These are phyloP conservation scores for Trichophyton schoenleinii DNA, from an alignment of 2,329 filamentous ascomycete genomes.

Conservation along the genomic window DNA sequence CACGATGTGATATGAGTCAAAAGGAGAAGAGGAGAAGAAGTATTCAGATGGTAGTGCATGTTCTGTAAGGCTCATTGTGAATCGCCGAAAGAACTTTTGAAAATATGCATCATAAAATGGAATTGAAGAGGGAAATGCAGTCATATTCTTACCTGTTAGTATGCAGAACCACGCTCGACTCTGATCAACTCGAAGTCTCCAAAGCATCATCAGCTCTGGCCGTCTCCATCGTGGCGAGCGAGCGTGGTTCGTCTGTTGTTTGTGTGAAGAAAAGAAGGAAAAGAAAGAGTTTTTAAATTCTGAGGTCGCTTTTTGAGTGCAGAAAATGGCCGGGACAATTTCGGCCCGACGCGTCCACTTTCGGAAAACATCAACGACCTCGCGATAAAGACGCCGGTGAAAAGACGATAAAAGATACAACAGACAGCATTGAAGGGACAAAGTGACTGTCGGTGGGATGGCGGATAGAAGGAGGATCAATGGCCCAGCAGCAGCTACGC, in stretches of 20 bases:
- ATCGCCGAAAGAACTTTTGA: slow-evolving; percentile 43
- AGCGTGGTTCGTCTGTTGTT: not conserved
- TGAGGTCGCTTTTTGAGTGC: slow-evolving; percentile 5
- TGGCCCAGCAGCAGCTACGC: slow-evolving; percentile 65
- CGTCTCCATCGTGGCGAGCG: not conserved
- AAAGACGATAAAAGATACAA: not conserved
- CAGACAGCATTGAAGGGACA: not conserved
- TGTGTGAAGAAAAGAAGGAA: not conserved
- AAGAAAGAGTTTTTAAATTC: not conserved
- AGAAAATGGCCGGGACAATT: slow-evolving; percentile 1
- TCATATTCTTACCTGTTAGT: not conserved
- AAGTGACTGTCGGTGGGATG: slow-evolving; percentile 37
- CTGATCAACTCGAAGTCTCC: not conserved
- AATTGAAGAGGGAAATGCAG: slow-evolving; percentile 9
- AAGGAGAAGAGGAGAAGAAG: not conserved
- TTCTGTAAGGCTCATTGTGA: slow-evolving; percentile 42
- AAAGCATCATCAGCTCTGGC: not conserved
- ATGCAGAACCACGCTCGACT: not conserved
- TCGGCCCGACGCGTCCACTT: not conserved
- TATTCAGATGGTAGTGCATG: slow-evolving; percentile 51
- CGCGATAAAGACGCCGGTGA: not conserved
- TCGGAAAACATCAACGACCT: not conserved
- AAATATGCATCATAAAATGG: slow-evolving; percentile 19
- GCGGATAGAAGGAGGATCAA: slow-evolving; percentile 82
- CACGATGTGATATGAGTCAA: not conserved